Conservation (phyloP, 2,329 filamentous ascomycete genomes). For the Beauveria pseudobassiana region DNA sequence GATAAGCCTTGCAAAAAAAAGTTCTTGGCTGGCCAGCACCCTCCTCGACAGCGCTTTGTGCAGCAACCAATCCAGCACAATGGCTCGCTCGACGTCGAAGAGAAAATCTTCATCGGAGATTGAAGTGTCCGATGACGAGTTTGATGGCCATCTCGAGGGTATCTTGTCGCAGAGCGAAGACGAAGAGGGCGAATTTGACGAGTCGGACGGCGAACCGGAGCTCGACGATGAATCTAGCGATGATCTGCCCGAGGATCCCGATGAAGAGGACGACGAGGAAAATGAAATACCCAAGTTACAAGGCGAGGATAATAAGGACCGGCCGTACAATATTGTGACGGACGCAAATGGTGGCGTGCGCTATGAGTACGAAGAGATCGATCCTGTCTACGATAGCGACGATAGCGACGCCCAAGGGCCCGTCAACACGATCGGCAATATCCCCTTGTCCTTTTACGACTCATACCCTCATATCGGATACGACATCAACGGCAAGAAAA, state of each 20-base stretch:
- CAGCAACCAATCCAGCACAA: neutral
- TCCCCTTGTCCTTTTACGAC: constrained; percentile 91
- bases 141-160: constrained; percentile 46
- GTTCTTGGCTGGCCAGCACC: neutral
- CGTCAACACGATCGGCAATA: constrained; percentile 89
- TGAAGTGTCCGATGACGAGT: constrained; percentile 55
- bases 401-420: constrained; percentile 76
- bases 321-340: constrained; percentile 51
- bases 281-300: constrained; percentile 22
- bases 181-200: constrained; percentile 40
- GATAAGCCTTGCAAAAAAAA: constrained; percentile 11
- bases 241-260: constrained; percentile 23
- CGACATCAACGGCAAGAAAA: constrained; percentile 97
- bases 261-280: constrained; percentile 29
- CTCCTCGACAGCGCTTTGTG: neutral
- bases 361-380: constrained; percentile 89
- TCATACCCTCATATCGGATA: constrained; percentile 97
- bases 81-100: constrained; percentile 38
- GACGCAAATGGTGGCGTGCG: constrained; percentile 88
- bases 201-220: constrained; percentile 20
- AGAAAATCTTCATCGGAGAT: constrained; percentile 55
- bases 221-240: constrained; percentile 29
- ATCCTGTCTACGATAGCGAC: constrained; percentile 93
- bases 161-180: constrained; percentile 49
- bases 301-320: constrained; percentile 29